Evolutionary conservation across 1,139 yeast genomes (phyloP).

Genomic region (Suhomyces panamericanus): DNA sequence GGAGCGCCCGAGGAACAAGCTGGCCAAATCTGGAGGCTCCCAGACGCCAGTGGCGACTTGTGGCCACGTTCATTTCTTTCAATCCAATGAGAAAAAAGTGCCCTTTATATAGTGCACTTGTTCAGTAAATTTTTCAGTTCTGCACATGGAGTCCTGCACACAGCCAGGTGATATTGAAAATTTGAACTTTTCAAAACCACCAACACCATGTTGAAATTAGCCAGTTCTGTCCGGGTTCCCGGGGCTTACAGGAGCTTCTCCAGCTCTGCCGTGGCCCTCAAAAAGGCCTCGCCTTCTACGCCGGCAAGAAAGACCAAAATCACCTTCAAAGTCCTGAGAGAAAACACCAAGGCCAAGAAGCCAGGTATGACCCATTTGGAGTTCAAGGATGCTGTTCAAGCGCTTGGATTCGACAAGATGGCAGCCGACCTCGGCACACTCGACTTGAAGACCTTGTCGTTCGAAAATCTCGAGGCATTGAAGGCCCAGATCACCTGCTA

Average conservation of each 20-base stretch:
- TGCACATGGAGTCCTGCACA: slow-evolving; percentile 2
- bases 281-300: slow-evolving; percentile 11
- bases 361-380: slow-evolving; percentile 47
- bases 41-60: not conserved
- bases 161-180: not conserved
- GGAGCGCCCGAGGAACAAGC: not conserved
- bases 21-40: not conserved
- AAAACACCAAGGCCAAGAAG: slow-evolving; percentile 31
- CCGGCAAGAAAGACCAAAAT: slow-evolving; percentile 16
- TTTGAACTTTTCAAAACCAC: not conserved
- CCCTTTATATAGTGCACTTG: slow-evolving; percentile 3
- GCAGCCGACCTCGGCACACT: slow-evolving; percentile 26
- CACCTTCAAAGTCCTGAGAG: slow-evolving; percentile 13
- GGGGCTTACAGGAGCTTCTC: slow-evolving; percentile 10
- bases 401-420: slow-evolving; percentile 35
- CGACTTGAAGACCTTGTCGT: slow-evolving; percentile 19
- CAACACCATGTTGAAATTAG: slow-evolving; percentile 16
- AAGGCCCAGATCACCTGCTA: slow-evolving; percentile 28
- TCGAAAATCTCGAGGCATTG: slow-evolving; percentile 13
- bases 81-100: not conserved
- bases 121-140: slow-evolving; percentile 2
- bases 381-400: slow-evolving; percentile 43
- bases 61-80: not conserved
- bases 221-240: slow-evolving; percentile 5
- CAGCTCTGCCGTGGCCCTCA: slow-evolving; percentile 3